Evolutionary conservation across 2,329 filamentous ascomycete genomes (phyloP).

Genomic region (Bipolaris victoriae): DNA sequence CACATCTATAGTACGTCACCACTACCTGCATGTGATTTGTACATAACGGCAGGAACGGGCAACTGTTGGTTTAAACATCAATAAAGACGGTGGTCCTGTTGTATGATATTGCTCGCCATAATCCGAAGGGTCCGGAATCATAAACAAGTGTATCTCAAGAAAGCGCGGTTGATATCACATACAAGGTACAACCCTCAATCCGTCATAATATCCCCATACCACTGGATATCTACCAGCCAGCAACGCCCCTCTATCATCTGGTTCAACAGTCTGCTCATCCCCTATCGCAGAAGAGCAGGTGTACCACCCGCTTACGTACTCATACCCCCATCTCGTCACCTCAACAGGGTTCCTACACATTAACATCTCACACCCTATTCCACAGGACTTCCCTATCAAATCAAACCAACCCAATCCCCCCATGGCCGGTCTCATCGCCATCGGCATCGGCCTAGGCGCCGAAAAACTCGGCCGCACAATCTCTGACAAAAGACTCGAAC

Average conservation of each 20-base stretch:
- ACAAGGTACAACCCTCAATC: neutral
- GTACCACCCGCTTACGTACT: neutral
- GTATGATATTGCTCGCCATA: neutral
- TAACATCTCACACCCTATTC: neutral
- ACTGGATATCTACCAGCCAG: neutral
- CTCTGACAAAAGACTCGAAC: constrained; percentile 30
- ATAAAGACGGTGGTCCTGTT: neutral
- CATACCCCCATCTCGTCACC: neutral
- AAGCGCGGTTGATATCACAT: neutral
- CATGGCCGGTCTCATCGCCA: constrained; percentile 30
- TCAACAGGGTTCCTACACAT: constrained; percentile 11
- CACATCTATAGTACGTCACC: constrained; percentile 12
- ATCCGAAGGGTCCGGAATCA: neutral
- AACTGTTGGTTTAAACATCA: neutral
- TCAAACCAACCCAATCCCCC: neutral
- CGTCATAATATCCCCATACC: neutral
- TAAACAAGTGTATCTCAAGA: neutral
- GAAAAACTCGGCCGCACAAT: constrained; percentile 30
- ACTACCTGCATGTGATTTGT: constrained; percentile 2
- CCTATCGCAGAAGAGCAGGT: constrained; percentile 8
- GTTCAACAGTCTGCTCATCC: neutral
- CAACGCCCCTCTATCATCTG: neutral
- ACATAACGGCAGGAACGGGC: neutral
- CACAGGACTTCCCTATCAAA: neutral
- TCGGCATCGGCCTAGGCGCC: constrained; percentile 28